Base-by-base conservation (phyloP, 1,284 basidiomycete genomes). In the Crucibulum parvulum region DNA sequence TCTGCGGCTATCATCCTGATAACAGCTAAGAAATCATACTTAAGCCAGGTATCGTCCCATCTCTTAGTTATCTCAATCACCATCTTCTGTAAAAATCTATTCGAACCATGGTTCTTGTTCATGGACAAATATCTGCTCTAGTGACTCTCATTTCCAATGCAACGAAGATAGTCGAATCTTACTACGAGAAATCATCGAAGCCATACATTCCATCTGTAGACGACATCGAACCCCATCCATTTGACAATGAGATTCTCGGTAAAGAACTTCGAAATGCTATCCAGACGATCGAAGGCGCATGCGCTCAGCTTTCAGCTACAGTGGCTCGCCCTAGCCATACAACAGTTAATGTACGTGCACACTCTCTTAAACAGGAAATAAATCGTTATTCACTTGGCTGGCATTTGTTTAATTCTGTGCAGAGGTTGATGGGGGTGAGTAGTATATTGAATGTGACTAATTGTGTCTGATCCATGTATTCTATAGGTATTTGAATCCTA, bases 261-360 rank as follows among this genome's bases (percentile, higher is more conserved):
- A 58, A 57, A 37, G 65, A 65, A 15, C 24, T 72, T 47, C 59
- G 61, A 18, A 47, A 61, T 15, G 66, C 71, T 1, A 58, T 72
- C 24, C 69, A 69, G 41, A 60, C 60, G 3, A 65, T 72, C 4
- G 68, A 72, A 56, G 68, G 67, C 11, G 69, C 71, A 10, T 74
- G 70, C 54, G 65, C 66, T 2, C 71, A 72, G 47, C 62, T 72
- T 6, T 63, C 58, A 10, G 62, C 70, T 2, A 69, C 64, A 13
- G 64, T 71, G 4, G 65, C 60, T 11, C 58, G 64, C 9, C 72
- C 70, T 3, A 62, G 55, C 31, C 65, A 69, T 57, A 69, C 66
- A 4, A 53, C 72, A 5, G 55, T 69, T 18, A 71, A 71, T 61
- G 70, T 71, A 58, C 41, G 68, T 52, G 35, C 16, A 18, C 41